These are phyloP conservation scores for Cephaloascus albidus DNA, from an alignment of 805 yeast species.

Conservation along the genomic window DNA sequence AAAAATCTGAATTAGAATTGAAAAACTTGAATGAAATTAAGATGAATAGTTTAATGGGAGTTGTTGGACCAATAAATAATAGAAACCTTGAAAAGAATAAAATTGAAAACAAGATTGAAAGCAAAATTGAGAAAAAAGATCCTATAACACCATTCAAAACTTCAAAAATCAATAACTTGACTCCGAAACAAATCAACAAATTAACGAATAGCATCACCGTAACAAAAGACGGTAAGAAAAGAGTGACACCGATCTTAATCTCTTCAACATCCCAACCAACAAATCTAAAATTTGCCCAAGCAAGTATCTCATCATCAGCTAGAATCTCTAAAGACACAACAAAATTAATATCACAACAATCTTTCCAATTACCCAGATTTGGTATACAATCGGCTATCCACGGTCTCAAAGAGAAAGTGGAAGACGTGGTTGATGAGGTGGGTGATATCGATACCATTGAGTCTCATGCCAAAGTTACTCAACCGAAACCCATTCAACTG, in stretches of 20 bases:
- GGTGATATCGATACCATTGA: conserved; percentile 7
- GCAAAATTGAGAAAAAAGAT: conserved; percentile 1
- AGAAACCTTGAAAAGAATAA: too few relatives aligned
- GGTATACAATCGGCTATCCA: conserved; percentile 60
- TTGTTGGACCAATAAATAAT: conserved; percentile 6
- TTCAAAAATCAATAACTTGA: not conserved
- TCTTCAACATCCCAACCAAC: conserved; percentile 30
- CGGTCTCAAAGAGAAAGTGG: conserved; percentile 36
- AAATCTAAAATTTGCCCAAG: conserved; percentile 6
- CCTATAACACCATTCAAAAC: not conserved
- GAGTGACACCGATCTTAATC: conserved; percentile 64
- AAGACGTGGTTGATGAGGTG: conserved; percentile 9
- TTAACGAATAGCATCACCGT: conserved; percentile 41
- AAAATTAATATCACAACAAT: conserved; percentile 30
- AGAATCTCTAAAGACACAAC: conserved; percentile 10
- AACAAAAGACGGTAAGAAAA: conserved; percentile 66
- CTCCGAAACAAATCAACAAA: conserved; percentile 7
- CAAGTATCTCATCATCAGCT: conserved; percentile 2
- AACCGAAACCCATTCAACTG: conserved; percentile 22
- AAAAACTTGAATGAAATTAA: conserved; percentile 19
- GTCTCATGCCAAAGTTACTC: conserved; percentile 4
- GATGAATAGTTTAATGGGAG: conserved; percentile 33
- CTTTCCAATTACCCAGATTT: conserved; percentile 46
- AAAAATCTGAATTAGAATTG: conserved; percentile 33
- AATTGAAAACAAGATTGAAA: conserved; percentile 4